A percentile compares a stretch with the other conserved stretches of the same genome.
phyloP scores from a whole-genome alignment of 2,329 filamentous ascomycete species.

The Pseudogymnoascus sp. region DNA sequence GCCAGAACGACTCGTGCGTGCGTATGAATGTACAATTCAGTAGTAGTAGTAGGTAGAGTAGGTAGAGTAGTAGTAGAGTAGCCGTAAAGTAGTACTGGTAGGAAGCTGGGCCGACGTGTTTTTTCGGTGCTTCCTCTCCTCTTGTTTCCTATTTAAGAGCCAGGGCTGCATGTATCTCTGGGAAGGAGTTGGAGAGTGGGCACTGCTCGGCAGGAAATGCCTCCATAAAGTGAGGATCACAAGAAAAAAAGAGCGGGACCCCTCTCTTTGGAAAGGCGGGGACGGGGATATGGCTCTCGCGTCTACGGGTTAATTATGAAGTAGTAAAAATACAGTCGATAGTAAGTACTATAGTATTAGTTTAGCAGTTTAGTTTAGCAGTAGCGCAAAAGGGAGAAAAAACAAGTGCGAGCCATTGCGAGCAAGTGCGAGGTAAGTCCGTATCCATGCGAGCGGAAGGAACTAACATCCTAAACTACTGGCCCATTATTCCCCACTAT shows the following conservation, averaged over 20 bases:
- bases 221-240: neutral
- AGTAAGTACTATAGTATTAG: neutral
- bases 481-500: neutral
- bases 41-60: neutral
- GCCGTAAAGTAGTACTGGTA: neutral
- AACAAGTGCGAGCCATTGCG: neutral
- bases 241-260: neutral
- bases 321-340: neutral
- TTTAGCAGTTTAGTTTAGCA: neutral
- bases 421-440: neutral
- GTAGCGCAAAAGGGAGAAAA: neutral
- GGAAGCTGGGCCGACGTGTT: neutral
- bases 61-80: neutral
- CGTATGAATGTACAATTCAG: neutral
- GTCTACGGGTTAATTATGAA: neutral
- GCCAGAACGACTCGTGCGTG: neutral
- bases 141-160: neutral
- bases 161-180: neutral
- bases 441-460: neutral
- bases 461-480: neutral
- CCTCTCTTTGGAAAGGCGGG: neutral
- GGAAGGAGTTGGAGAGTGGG: neutral
- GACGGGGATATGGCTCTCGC: neutral
- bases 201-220: neutral
- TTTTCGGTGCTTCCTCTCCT: no score